phyloP scores from a whole-genome alignment of 2,329 filamentous ascomycete species.

The Nemania serpens region DNA sequence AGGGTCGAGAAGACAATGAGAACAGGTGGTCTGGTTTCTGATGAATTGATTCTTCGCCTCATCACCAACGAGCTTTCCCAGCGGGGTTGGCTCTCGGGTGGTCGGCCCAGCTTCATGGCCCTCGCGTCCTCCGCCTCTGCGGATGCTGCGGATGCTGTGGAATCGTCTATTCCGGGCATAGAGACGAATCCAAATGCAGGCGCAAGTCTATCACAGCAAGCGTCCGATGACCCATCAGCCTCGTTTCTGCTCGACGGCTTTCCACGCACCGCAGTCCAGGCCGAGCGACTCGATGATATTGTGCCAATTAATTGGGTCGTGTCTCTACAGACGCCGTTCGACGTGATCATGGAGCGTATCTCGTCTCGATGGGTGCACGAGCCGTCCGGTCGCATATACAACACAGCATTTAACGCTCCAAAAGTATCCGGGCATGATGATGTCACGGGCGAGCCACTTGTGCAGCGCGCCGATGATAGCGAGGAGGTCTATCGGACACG shows the following conservation, averaged over 20 bases:
- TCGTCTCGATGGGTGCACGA: constrained; percentile 92
- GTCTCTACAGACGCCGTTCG: constrained; percentile 80
- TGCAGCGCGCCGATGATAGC: constrained; percentile 82
- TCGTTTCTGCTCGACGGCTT: constrained; percentile 98
- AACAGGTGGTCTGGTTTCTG: constrained; percentile 85
- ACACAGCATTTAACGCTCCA: constrained; percentile 89
- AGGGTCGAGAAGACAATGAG: constrained; percentile 90
- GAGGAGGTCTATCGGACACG: constrained; percentile 83
- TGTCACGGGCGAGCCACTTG: constrained; percentile 83
- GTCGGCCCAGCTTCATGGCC: constrained; percentile 55
- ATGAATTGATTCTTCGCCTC: constrained; percentile 87
- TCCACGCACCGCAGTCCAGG: constrained; percentile 84
- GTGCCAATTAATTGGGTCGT: constrained; percentile 96
- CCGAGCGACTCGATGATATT: constrained; percentile 73
- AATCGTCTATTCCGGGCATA: constrained; percentile 48
- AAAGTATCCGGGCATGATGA: constrained; percentile 83
- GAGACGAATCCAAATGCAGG: constrained; percentile 45
- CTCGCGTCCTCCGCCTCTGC: constrained; percentile 51
- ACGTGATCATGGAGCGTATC: constrained; percentile 88
- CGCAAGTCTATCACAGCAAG: constrained; percentile 45
- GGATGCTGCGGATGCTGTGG: constrained; percentile 39
- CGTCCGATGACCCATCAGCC: constrained; percentile 72
- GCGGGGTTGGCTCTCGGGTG: constrained; percentile 77
- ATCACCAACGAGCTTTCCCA: constrained; percentile 87
- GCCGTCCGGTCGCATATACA: constrained; percentile 90